Conservation (phyloP, 2,329 filamentous ascomycete genomes). For the Thermoascus crustaceus region DNA sequence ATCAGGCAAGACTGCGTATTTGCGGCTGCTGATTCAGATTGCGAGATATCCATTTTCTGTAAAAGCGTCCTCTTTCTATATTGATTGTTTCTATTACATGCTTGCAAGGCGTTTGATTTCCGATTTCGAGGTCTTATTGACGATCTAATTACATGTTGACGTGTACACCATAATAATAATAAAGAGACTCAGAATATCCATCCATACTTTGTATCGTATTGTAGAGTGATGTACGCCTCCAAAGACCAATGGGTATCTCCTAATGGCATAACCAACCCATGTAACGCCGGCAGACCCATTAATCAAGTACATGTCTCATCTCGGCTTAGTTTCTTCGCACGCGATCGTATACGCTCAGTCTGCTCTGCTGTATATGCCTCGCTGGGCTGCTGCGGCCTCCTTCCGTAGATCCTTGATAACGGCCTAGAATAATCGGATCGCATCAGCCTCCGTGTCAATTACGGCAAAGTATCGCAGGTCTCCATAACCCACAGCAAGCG, state of each 20-base stretch:
- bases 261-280: constrained; percentile 1
- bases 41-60: no score
- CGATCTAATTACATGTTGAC: no score
- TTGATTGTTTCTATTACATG: no score
- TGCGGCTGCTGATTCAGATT: no score
- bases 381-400: constrained; percentile 25
- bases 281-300: constrained; percentile 9
- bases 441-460: constrained; percentile 6
- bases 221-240: neutral
- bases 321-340: no score
- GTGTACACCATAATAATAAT: no score
- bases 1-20: neutral
- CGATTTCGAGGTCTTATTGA: no score
- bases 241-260: neutral
- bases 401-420: constrained; percentile 41
- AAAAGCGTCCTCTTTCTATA: no score
- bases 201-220: neutral
- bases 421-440: constrained; percentile 21
- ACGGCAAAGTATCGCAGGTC: neutral
- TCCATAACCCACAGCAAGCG: constrained; percentile 64
- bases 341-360: no score
- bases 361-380: constrained; percentile 14
- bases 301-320: constrained; percentile 8
- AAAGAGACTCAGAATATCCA: no score
- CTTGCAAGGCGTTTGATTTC: no score